Percentiles rank a stretch among this genome's conserved stretches.
phyloP scores from a whole-genome alignment of 2,329 filamentous ascomycete species.

The Ceratocystiopsis sp. region DNA sequence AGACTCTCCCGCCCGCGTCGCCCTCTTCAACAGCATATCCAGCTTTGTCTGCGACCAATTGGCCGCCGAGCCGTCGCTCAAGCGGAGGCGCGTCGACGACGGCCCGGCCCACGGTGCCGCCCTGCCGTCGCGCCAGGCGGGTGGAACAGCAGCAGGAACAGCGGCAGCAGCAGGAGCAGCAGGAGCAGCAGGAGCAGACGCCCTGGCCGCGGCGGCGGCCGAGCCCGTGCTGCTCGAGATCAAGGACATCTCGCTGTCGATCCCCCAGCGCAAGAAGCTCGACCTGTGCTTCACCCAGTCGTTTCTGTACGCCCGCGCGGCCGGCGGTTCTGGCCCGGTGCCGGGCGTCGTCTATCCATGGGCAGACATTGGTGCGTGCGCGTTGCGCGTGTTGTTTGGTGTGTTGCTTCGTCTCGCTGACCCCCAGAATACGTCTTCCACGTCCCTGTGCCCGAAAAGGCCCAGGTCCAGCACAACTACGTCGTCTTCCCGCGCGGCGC shows the following conservation, averaged over 20 bases:
- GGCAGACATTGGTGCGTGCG: constrained; percentile 39
- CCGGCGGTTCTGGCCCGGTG: constrained; percentile 33
- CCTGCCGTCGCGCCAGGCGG: constrained; percentile 5
- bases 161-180: not conserved
- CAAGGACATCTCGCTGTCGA: constrained; percentile 49
- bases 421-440: constrained; percentile 42
- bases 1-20: constrained; percentile 33
- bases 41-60: constrained; percentile 30
- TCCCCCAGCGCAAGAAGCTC: constrained; percentile 52
- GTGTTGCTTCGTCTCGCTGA: not conserved
- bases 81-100: constrained; percentile 34
- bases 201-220: constrained; percentile 15
- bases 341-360: constrained; percentile 40
- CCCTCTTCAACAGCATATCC: constrained; percentile 40
- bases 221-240: constrained; percentile 41
- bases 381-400: no score
- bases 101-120: constrained; percentile 9
- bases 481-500: constrained; percentile 41
- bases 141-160: not conserved
- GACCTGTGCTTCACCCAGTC: constrained; percentile 44
- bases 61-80: constrained; percentile 22
- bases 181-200: not conserved
- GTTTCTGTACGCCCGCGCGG: constrained; percentile 38
- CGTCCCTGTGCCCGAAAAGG: constrained; percentile 47
- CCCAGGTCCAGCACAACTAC: constrained; percentile 49